Percentiles rank a stretch among this genome's conserved stretches.
Conservation (phyloP, 495 filamentous ascomycete species). For the Xylaria nigripes region DNA sequence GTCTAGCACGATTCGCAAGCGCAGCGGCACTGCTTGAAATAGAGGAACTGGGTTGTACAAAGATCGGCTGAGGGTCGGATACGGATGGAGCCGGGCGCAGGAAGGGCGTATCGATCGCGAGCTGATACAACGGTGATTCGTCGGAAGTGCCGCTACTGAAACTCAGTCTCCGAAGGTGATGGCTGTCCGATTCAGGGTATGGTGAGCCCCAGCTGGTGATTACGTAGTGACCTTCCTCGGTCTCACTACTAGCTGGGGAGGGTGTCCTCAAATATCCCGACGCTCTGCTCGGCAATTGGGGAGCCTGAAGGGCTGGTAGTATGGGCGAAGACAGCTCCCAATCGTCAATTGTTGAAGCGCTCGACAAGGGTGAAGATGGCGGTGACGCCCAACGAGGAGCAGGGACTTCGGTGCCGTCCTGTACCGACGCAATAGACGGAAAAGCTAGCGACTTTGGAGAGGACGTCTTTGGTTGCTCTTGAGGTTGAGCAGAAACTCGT, state of each 20-base stretch:
- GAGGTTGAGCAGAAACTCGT: constrained; percentile 8
- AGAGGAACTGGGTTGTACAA: constrained; percentile 22
- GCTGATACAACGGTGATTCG: constrained; percentile 44
- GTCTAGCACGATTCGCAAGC: constrained; percentile 47
- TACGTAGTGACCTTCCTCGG: constrained; percentile 40
- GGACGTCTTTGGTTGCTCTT: constrained; percentile 40
- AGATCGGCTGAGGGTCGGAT: constrained; percentile 25
- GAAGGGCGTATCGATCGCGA: constrained; percentile 46
- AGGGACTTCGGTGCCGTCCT: constrained; percentile 34
- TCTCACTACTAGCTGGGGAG: constrained; percentile 24
- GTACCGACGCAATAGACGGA: constrained; percentile 47
- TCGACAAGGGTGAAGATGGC: constrained; percentile 41
- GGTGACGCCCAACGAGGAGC: constrained; percentile 21
- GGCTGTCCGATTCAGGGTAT: constrained; percentile 47
- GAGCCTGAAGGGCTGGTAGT: constrained; percentile 44
- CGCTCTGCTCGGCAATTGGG: constrained; percentile 40
- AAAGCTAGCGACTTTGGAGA: constrained; percentile 37
- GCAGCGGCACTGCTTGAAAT: constrained; percentile 45
- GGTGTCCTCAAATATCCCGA: constrained; percentile 43
- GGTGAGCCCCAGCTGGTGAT: constrained; percentile 69
- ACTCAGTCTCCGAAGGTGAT: constrained; percentile 39
- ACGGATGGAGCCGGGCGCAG: constrained; percentile 39
- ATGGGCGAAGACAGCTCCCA: constrained; percentile 43
- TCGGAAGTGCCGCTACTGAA: constrained; percentile 45
- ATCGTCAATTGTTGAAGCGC: constrained; percentile 46